These are phyloP conservation scores for Picea engelmannii DNA, from an alignment of 83 land plant genomes.

Conservation along the genomic window DNA sequence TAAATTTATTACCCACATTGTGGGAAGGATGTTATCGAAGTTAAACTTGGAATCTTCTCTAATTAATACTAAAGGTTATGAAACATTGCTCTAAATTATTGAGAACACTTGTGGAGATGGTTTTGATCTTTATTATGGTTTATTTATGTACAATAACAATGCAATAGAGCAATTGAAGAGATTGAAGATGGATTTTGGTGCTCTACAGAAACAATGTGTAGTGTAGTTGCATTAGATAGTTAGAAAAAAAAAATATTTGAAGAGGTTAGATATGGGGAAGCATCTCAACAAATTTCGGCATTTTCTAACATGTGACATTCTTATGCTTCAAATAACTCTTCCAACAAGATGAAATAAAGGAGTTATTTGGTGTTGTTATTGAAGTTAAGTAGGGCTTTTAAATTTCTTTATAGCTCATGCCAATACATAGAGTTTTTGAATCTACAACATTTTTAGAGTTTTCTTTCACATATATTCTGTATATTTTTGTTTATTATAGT, in stretches of 20 bases:
- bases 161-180: no score
- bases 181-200: no score
- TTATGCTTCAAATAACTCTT: background rate
- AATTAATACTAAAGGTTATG: constrained; percentile 8
- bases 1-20: background rate
- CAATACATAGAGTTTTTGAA: no score
- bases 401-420: no score
- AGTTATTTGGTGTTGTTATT: background rate
- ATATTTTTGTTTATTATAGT: no score
- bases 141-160: no score
- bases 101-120: constrained; percentile 19
- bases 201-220: background rate
- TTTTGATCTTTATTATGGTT: no score
- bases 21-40: background rate
- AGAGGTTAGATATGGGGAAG: constrained; percentile 22
- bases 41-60: no score
- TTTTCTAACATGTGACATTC: background rate
- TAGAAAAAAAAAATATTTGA: constrained; percentile 19
- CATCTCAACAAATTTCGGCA: background rate
- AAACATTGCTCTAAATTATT: constrained; percentile 62
- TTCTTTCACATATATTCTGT: no score
- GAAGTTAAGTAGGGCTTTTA: background rate
- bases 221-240: no score
- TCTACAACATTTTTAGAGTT: no score
- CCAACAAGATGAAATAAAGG: constrained; percentile 1